phyloP scores from a whole-genome alignment of 805 yeast species.

The Candida ipomoeae region DNA sequence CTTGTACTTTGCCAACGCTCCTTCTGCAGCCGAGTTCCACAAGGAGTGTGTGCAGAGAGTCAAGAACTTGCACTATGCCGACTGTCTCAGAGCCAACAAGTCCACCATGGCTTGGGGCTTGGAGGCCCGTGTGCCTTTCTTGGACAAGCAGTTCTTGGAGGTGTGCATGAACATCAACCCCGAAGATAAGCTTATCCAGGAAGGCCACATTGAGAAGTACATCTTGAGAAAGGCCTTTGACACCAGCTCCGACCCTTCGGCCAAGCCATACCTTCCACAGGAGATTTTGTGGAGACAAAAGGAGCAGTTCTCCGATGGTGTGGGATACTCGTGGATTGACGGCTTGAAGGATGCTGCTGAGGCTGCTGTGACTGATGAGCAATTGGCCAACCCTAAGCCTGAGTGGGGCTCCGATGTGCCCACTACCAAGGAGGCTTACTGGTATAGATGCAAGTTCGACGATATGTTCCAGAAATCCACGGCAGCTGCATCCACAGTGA shows the following conservation, averaged over 20 bases:
- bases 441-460: constrained; percentile 97
- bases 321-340: constrained; percentile 99
- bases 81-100: constrained; percentile 98
- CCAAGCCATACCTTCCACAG: constrained; percentile 85
- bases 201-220: constrained; percentile 89
- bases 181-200: constrained; percentile 78
- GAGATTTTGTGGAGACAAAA: constrained; percentile 99
- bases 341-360: constrained; percentile 95
- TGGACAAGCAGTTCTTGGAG: constrained; percentile 89
- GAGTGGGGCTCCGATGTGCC: constrained; percentile 97
- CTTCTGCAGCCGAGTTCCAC: constrained; percentile 90
- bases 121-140: constrained; percentile 99
- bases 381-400: constrained; percentile 83
- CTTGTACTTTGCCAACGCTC: constrained; percentile 95
- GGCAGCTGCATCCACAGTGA: constrained; percentile 94
- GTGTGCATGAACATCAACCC: constrained; percentile 94
- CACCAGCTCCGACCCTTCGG: constrained; percentile 74
- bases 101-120: constrained; percentile 99
- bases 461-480: constrained; percentile 76
- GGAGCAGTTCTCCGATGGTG: constrained; percentile 99
- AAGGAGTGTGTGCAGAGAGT: constrained; percentile 93
- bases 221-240: constrained; percentile 96
- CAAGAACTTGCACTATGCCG: constrained; percentile 94
- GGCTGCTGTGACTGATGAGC: constrained; percentile 79
- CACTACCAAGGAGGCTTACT: constrained; percentile 97